Evolutionary conservation across 805 yeast species (phyloP).

Genomic region (Cyberlindnera xylosilytica): DNA sequence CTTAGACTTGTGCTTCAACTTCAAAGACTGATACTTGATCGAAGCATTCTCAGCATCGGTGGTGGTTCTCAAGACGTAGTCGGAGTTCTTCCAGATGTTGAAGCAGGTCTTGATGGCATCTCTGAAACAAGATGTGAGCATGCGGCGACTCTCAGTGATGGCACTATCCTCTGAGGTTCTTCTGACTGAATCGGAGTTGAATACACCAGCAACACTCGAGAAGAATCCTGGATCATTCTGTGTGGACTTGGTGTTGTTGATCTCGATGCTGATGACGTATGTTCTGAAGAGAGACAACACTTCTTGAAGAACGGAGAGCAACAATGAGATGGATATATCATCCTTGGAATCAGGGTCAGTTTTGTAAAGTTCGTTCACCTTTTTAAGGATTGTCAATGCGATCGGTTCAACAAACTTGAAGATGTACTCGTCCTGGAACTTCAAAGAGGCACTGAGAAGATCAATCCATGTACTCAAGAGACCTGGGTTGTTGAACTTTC

Average conservation of each 20-base stretch:
- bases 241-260: slow-evolving; percentile 24
- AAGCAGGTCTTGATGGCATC: slow-evolving; percentile 54
- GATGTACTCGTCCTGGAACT: slow-evolving; percentile 25
- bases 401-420: slow-evolving; percentile 26
- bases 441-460: slow-evolving; percentile 19
- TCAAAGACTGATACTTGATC: slow-evolving; percentile 45
- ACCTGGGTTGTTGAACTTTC: slow-evolving; percentile 20
- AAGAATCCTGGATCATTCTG: slow-evolving; percentile 49
- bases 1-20: slow-evolving; percentile 67
- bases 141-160: slow-evolving; percentile 17
- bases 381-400: slow-evolving; percentile 20
- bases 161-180: slow-evolving; percentile 4
- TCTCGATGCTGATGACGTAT: slow-evolving; percentile 52
- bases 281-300: slow-evolving; percentile 42
- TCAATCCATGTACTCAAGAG: slow-evolving; percentile 22
- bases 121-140: slow-evolving; percentile 48
- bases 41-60: slow-evolving; percentile 31
- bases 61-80: slow-evolving; percentile 29
- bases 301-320: slow-evolving; percentile 62
- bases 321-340: slow-evolving; percentile 43
- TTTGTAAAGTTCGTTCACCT: slow-evolving; percentile 20
- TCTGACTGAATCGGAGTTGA: slow-evolving; percentile 55
- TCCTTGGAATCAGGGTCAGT: slow-evolving; percentile 27
- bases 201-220: slow-evolving; percentile 72
- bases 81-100: slow-evolving; percentile 72